These are phyloP conservation scores for Tetraselmis striata DNA, from an alignment of 139 green algal species.

Conservation along the genomic window DNA sequence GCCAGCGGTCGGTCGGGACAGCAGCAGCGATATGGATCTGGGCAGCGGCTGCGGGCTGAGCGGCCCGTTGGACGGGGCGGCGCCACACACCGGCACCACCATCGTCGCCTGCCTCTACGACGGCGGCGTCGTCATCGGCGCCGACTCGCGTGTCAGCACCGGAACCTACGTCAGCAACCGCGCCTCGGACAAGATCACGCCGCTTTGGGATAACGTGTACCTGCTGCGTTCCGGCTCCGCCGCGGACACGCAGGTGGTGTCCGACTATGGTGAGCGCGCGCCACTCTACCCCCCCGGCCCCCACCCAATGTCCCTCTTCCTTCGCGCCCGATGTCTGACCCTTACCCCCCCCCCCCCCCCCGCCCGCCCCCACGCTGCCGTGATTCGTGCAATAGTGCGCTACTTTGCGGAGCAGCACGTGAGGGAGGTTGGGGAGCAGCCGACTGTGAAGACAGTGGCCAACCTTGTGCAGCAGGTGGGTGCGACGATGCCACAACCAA, in stretches of 20 bases:
- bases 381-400: slow-evolving; percentile 23
- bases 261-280: slow-evolving; percentile 69
- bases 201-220: slow-evolving; percentile 65
- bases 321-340: slow-evolving; percentile 18
- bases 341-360: neutral
- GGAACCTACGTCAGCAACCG: slow-evolving; percentile 91
- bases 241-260: slow-evolving; percentile 80
- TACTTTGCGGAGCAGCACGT: slow-evolving; percentile 44
- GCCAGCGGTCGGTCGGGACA: too few relatives aligned
- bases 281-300: too few relatives aligned
- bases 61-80: neutral
- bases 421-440: slow-evolving; percentile 45
- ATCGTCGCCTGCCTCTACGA: slow-evolving; percentile 85
- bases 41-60: neutral
- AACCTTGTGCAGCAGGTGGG: slow-evolving; percentile 74
- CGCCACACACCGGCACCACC: slow-evolving; percentile 54
- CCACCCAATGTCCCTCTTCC: slow-evolving; percentile 24
- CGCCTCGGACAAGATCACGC: slow-evolving; percentile 91
- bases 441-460: slow-evolving; percentile 69
- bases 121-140: slow-evolving; percentile 87
- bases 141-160: slow-evolving; percentile 79
- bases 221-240: slow-evolving; percentile 77
- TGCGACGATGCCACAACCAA: neutral
- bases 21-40: neutral
- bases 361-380: neutral